phyloP scores from a whole-genome alignment of 2,329 filamentous ascomycete genomes.

The Mycocentrospora acerina region DNA sequence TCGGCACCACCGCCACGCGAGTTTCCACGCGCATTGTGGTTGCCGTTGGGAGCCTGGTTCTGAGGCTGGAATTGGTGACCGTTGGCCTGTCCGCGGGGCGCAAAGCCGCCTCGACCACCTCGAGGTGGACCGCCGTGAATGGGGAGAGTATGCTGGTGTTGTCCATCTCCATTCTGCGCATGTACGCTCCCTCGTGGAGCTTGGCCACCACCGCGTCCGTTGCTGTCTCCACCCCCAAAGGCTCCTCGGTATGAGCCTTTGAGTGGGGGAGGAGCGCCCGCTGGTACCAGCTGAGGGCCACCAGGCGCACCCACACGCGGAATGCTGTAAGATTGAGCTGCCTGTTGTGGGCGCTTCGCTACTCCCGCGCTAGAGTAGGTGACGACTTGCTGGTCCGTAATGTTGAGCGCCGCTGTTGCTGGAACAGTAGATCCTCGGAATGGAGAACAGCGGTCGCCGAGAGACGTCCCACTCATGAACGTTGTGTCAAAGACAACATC shows the following conservation, averaged over 20 bases:
- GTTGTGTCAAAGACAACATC: conserved; percentile 92
- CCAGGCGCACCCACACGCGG: conserved; percentile 58
- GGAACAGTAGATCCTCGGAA: conserved; percentile 95
- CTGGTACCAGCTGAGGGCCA: conserved; percentile 61
- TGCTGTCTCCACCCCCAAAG: conserved; percentile 48
- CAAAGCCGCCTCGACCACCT: conserved; percentile 42
- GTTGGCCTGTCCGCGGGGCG: conserved; percentile 35
- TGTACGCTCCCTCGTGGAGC: conserved; percentile 30
- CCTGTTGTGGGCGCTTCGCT: conserved; percentile 54
- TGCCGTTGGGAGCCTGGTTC: conserved; percentile 26
- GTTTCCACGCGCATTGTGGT: conserved; percentile 32
- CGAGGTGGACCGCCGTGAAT: conserved; percentile 42
- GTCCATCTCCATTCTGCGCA: conserved; percentile 25
- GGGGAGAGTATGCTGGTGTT: conserved; percentile 40
- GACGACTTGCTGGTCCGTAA: conserved; percentile 78
- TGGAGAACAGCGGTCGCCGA: conserved; percentile 84
- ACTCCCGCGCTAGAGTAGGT: conserved; percentile 61
- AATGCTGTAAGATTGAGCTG: conserved; percentile 55
- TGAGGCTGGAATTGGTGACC: conserved; percentile 26
- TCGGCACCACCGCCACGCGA: conserved; percentile 23
- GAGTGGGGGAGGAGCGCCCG: conserved; percentile 58
- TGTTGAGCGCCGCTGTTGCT: conserved; percentile 83
- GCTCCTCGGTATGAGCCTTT: conserved; percentile 61
- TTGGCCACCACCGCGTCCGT: conserved; percentile 44
- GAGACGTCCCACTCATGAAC: conserved; percentile 95